These are phyloP conservation scores for Xylaria telfairii DNA, from an alignment of 495 filamentous ascomycete species.

Conservation along the genomic window DNA sequence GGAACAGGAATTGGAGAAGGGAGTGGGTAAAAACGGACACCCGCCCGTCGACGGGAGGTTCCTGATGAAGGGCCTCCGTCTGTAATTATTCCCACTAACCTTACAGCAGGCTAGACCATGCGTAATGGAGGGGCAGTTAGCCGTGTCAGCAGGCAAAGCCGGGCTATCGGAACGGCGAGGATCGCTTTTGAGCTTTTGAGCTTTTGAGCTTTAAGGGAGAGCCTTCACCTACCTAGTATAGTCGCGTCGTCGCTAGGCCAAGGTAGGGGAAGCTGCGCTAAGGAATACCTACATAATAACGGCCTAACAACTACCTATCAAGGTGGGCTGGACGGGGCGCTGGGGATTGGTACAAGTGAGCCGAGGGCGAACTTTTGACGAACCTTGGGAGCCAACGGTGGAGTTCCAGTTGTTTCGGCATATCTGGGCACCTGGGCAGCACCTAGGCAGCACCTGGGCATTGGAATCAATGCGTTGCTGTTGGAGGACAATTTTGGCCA, in stretches of 20 bases:
- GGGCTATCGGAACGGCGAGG: conserved; percentile 15
- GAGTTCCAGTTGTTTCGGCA: conserved; percentile 14
- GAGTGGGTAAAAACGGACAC: conserved; percentile 16
- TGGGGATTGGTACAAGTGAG: not conserved
- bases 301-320: not conserved
- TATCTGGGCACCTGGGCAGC: not conserved
- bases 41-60: not conserved
- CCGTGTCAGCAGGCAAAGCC: conserved; percentile 4
- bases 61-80: conserved; percentile 7
- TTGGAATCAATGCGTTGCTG: not conserved
- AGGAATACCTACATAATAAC: not conserved
- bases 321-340: not conserved
- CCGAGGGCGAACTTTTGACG: conserved; percentile 3
- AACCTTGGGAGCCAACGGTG: not conserved
- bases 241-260: too few species aligned
- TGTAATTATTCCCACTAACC: conserved; percentile 12
- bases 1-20: not conserved
- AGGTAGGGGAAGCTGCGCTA: not conserved
- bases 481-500: conserved; percentile 1
- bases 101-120: not conserved
- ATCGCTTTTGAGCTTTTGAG: too few species aligned
- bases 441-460: conserved; percentile 7
- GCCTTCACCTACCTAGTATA: not conserved
- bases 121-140: not conserved
- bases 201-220: not conserved